Evolutionary conservation across 495 filamentous ascomycete species (phyloP), one percentile per base, ranked within the genome.

Genomic region (Penicillium macrosclerotiorum): DNA sequence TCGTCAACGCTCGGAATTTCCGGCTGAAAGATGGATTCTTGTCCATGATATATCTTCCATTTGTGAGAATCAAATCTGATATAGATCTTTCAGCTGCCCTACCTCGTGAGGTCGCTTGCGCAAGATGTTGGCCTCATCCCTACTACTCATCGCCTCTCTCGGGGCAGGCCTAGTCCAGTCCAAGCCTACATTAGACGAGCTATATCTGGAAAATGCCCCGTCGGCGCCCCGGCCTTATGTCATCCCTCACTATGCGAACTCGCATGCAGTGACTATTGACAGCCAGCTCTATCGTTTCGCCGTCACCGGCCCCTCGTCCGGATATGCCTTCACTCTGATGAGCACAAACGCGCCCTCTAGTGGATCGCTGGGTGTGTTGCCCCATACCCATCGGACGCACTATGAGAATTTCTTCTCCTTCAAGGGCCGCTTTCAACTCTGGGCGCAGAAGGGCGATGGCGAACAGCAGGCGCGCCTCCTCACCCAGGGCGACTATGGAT

Each of bases 321-420:
- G 51, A 47, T 49, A 66, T 53, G 68, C 68, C 4, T 73, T 75
- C 45, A 66, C 60, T 19, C 51, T 51, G 38, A 63, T 73, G 45
- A 58, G 58, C 57, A 71, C 68, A 39, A 71, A 72, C 53, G 61
- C 68, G 5, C 66, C 66, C 1, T 39, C 37, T 4, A 59, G 56
- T 19, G 44, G 40, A 11, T 27, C 42, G 1, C 47, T 69, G 5
- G 68, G 69, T 26, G 63, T 75, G 8, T 51, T 71, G 8, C 70
- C 72, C 0, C 70, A 75, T 45, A 62, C 69, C 18, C 72, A 75
- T 44, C 49, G 60, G 26, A 45, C 37, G 20, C 69, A 73, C 37
- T 72, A 72, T 39, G 72, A 73, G 54, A 71, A 69, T 55, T 75
- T 75, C 46, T 73, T 64, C 65, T 52, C 63, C 36, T 51, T 61